Conservation (phyloP, 192 early-diverging fungal species). For the Entomortierella chlamydospora region DNA sequence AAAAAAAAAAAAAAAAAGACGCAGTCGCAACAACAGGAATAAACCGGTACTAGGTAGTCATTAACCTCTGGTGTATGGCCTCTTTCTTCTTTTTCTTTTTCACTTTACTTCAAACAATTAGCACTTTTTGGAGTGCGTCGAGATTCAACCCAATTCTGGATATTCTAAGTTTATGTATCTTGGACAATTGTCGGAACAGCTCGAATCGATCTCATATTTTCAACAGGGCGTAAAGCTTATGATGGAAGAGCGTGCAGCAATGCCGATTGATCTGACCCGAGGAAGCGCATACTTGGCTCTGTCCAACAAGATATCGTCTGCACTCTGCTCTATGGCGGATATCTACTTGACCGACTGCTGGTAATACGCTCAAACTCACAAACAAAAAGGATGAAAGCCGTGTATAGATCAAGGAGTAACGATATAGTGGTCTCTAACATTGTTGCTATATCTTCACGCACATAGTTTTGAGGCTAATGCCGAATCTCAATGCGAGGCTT, state of each 20-base stretch:
- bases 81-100: not conserved
- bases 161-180: slow-evolving; percentile 91
- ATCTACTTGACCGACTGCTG: slow-evolving; percentile 99
- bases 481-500: slow-evolving; percentile 85
- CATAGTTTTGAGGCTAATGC: slow-evolving; percentile 91
- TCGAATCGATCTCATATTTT: slow-evolving; percentile 76
- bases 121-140: slow-evolving; percentile 76
- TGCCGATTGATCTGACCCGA: slow-evolving; percentile 52
- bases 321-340: slow-evolving; percentile 94
- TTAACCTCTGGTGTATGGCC: not conserved
- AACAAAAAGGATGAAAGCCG: not conserved
- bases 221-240: slow-evolving; percentile 79
- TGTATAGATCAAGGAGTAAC: no score
- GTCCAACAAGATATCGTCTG: slow-evolving; percentile 78
- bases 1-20: slow-evolving; percentile 49
- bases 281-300: slow-evolving; percentile 58
- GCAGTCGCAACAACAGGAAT: not conserved
- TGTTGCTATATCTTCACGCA: no score
- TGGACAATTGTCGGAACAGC: slow-evolving; percentile 75
- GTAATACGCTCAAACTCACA: slow-evolving; percentile 51
- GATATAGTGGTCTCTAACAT: no score
- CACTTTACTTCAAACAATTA: slow-evolving; percentile 7
- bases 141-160: slow-evolving; percentile 73
- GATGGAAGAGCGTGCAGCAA: slow-evolving; percentile 61
- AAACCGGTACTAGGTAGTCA: slow-evolving; percentile 1